phyloP scores from a whole-genome alignment of 164 flowering plant species.

The Chloranthus sessilifolius region DNA sequence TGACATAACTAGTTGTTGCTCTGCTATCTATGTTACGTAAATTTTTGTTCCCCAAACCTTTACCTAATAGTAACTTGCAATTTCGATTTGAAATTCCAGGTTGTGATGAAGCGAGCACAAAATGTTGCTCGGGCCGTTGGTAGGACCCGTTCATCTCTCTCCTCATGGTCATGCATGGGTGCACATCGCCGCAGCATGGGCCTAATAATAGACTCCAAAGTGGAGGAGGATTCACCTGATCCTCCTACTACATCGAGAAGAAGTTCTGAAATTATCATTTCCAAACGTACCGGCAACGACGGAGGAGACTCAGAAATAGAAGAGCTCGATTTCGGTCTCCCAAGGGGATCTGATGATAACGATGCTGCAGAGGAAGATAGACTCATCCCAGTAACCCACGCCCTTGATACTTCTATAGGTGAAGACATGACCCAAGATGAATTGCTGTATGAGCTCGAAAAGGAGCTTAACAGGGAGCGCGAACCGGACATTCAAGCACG shows the following conservation, averaged over 20 bases:
- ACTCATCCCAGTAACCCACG: slow-evolving; percentile 25
- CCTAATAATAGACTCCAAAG: slow-evolving; percentile 27
- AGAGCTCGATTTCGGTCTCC: slow-evolving; percentile 19
- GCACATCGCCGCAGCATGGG: slow-evolving; percentile 64
- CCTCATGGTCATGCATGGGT: slow-evolving; percentile 95
- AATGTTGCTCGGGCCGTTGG: slow-evolving; percentile 89
- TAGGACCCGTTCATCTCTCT: slow-evolving; percentile 62
- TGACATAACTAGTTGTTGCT: too few species aligned
- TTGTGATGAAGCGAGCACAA: slow-evolving; percentile 86
- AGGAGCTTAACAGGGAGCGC: slow-evolving; percentile 58
- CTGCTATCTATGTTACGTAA: too few species aligned
- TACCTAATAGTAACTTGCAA: too few species aligned
- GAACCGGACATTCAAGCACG: slow-evolving; percentile 29
- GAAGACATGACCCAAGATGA: slow-evolving; percentile 77
- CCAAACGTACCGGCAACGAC: slow-evolving; percentile 26
- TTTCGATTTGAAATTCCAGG: slow-evolving; percentile 30
- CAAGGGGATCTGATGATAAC: slow-evolving; percentile 32
- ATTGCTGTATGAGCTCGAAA: slow-evolving; percentile 76
- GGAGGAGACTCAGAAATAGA: slow-evolving; percentile 14
- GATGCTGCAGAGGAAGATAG: slow-evolving; percentile 64
- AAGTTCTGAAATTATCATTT: slow-evolving; percentile 28
- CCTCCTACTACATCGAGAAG: slow-evolving; percentile 32
- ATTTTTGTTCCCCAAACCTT: not conserved
- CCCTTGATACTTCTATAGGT: slow-evolving; percentile 21
- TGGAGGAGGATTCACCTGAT: slow-evolving; percentile 32